A percentile compares a stretch with the other conserved stretches of the same genome.
Conservation (phyloP, 345 rosid genomes). For the Eutrema heterophyllum region DNA sequence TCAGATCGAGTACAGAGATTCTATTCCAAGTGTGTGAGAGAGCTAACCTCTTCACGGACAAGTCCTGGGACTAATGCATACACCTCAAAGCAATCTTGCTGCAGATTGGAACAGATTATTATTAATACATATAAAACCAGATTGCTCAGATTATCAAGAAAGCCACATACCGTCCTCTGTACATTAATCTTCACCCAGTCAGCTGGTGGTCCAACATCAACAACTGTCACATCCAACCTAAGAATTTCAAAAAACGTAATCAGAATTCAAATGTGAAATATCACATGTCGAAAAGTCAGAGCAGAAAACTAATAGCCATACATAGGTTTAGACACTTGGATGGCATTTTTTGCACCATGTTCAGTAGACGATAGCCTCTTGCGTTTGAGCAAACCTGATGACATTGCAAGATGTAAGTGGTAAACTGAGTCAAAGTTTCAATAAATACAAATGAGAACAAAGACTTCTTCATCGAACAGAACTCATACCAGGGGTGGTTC, state of each 20-base stretch:
- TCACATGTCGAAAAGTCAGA: background rate
- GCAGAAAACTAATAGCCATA: constrained; percentile 29
- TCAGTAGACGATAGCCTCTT: constrained; percentile 51
- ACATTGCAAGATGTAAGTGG: constrained; percentile 12
- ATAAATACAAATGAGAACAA: background rate
- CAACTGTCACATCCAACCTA: constrained; percentile 57
- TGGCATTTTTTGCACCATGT: constrained; percentile 37
- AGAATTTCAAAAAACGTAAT: background rate
- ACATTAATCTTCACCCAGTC: constrained; percentile 97
- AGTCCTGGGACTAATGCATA: constrained; percentile 95
- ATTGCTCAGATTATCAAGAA: background rate
- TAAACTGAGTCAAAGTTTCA: constrained; percentile 11
- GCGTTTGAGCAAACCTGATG: constrained; percentile 70
- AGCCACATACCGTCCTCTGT: constrained; percentile 50
- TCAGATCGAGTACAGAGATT: background rate
- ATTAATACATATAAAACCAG: background rate
- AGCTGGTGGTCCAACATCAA: constrained; percentile 86
- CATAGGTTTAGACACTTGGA: constrained; percentile 57
- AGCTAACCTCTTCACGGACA: constrained; percentile 78
- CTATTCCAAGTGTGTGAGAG: background rate
- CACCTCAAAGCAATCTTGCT: constrained; percentile 89
- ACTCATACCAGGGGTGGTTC: constrained; percentile 53
- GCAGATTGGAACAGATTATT: constrained; percentile 11
- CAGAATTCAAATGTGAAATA: background rate
- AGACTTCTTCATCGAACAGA: background rate